Evolutionary conservation across 179 eudicot genomes (phyloP).

Genomic region (Silene coronaria): DNA sequence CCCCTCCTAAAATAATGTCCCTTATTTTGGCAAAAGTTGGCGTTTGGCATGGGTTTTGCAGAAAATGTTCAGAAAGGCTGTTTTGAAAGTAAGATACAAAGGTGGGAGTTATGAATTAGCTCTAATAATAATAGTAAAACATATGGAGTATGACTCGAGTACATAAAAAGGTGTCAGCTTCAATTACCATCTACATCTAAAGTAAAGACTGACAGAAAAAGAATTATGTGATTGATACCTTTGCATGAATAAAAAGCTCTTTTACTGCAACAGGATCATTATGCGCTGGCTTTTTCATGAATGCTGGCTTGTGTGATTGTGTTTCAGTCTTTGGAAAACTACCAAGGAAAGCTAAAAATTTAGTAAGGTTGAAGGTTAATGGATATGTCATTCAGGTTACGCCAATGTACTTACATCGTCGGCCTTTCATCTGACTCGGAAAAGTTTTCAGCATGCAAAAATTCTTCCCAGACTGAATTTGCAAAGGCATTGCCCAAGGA

Average conservation of each 20-base stretch:
- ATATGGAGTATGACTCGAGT: too few relatives aligned
- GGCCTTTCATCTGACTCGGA: slow-evolving; percentile 61
- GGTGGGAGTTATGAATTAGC: too few relatives aligned
- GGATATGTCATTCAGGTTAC: neutral
- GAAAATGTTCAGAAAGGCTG: too few relatives aligned
- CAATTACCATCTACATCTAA: neutral
- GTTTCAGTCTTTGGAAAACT: slow-evolving; percentile 54
- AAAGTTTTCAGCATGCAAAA: slow-evolving; percentile 49
- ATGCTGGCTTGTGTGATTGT: slow-evolving; percentile 49
- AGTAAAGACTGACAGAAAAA: neutral
- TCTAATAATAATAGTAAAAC: too few relatives aligned
- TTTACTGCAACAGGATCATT: slow-evolving; percentile 58
- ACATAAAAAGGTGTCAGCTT: neutral
- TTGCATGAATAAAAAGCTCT: slow-evolving; percentile 83
- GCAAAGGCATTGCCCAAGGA: slow-evolving; percentile 71
- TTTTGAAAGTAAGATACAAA: too few relatives aligned
- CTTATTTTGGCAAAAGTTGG: too few relatives aligned
- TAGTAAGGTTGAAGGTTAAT: slow-evolving; percentile 4
- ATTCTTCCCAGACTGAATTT: slow-evolving; percentile 83
- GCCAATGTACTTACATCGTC: slow-evolving; percentile 43
- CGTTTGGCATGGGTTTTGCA: too few relatives aligned
- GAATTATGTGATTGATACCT: slow-evolving; percentile 41
- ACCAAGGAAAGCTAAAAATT: slow-evolving; percentile 19
- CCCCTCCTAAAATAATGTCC: too few relatives aligned
- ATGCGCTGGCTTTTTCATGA: slow-evolving; percentile 56